phyloP scores from a whole-genome alignment of 2,329 filamentous ascomycete genomes.

The Lasiodiplodia gonubiensis region DNA sequence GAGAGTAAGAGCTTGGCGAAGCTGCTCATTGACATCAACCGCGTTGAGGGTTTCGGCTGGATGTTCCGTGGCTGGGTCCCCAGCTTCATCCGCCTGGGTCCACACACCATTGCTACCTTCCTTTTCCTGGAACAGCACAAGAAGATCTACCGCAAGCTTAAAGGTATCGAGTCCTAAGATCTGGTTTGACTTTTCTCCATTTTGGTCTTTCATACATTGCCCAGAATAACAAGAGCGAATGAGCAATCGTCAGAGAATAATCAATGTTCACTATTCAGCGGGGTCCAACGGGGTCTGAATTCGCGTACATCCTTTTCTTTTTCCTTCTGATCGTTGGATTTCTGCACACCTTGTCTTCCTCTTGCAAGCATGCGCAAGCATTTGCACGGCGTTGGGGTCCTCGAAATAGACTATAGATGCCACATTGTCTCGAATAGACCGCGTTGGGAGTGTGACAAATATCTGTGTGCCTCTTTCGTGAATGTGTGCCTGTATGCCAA shows the following conservation, averaged over 20 bases:
- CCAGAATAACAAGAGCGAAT: not conserved
- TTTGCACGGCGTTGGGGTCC: conserved; percentile 27
- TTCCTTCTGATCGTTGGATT: conserved; percentile 1
- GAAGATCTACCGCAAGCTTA: conserved; percentile 64
- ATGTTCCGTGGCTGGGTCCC: conserved; percentile 92
- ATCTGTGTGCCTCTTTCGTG: not conserved
- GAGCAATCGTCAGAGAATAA: conserved; percentile 1
- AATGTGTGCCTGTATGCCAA: not conserved
- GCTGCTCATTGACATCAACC: conserved; percentile 70
- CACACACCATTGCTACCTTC: conserved; percentile 86
- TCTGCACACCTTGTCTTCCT: not conserved
- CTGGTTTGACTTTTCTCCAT: not conserved
- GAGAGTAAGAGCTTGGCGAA: conserved; percentile 61
- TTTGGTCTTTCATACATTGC: not conserved
- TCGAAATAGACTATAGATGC: conserved; percentile 20
- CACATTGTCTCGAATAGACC: conserved; percentile 12
- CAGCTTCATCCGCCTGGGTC: conserved; percentile 70
- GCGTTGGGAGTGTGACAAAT: not conserved
- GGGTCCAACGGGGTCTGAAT: conserved; percentile 8
- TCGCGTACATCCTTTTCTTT: not conserved
- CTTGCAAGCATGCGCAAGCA: conserved; percentile 14
- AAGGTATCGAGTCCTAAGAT: conserved; percentile 8
- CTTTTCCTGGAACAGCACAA: conserved; percentile 87
- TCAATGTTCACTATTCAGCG: not conserved
- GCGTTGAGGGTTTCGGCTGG: conserved; percentile 75